Percentiles rank a stretch among this genome's conserved stretches.
phyloP scores from a whole-genome alignment of 805 yeast species.

The Sugiyamaella lignohabitans region DNA sequence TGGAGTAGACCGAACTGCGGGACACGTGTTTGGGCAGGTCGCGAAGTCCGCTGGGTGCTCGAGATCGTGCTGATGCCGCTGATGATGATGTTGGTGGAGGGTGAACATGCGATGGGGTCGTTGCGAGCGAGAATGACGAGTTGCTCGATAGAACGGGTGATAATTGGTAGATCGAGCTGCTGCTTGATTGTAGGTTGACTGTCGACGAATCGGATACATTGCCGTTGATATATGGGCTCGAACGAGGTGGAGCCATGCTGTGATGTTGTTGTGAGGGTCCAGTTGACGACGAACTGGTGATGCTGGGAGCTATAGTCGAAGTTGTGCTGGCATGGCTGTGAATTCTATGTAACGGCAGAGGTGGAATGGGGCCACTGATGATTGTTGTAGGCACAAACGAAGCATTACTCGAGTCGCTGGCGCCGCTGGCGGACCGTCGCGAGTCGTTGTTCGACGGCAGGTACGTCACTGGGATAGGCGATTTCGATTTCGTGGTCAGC shows the following conservation, averaged over 20 bases:
- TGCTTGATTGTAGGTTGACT: background rate
- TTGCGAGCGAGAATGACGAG: background rate
- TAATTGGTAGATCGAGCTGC: conserved; percentile 1
- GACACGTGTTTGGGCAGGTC: background rate
- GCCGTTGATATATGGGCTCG: conserved; percentile 3
- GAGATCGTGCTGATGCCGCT: no score
- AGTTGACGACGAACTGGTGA: background rate
- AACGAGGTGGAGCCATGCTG: background rate
- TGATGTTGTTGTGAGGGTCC: background rate
- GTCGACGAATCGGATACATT: background rate
- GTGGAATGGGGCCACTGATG: conserved; percentile 26
- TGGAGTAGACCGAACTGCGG: conserved; percentile 6
- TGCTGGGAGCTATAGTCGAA: background rate
- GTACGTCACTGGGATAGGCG: conserved; percentile 23
- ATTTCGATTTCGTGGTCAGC: conserved; percentile 16
- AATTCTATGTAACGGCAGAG: conserved; percentile 18
- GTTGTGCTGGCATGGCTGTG: conserved; percentile 3
- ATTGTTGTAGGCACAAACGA: conserved; percentile 20
- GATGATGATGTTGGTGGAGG: no score
- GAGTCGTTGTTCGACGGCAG: conserved; percentile 16
- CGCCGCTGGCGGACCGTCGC: background rate
- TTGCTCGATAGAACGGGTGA: conserved; percentile 1
- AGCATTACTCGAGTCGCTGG: conserved; percentile 3
- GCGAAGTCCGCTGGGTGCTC: background rate
- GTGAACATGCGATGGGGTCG: no score